Conservation (phyloP, 257 asterid genomes). For the Ligustrum vulgare region DNA sequence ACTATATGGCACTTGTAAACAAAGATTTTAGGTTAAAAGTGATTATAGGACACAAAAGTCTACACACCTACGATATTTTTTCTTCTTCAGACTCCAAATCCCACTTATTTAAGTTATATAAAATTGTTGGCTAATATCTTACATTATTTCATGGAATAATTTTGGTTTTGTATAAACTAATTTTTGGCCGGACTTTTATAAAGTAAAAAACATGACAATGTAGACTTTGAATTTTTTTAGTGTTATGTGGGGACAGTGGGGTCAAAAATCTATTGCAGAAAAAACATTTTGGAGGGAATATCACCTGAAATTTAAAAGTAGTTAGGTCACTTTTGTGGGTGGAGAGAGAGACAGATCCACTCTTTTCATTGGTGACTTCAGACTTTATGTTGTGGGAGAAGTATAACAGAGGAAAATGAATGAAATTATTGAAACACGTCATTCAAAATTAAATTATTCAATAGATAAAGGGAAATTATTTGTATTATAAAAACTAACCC, state of each 20-base stretch:
- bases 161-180: neutral
- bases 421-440: neutral
- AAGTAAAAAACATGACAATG: neutral
- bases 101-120: neutral
- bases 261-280: constrained; percentile 9
- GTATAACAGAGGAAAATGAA: neutral
- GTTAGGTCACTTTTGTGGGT: neutral
- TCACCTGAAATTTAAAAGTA: constrained; percentile 16
- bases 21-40: constrained; percentile 1
- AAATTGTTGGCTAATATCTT: neutral
- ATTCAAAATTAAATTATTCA: too few species aligned
- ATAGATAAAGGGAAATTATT: too few species aligned
- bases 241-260: constrained; percentile 28
- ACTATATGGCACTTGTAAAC: neutral
- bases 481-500: too few species aligned
- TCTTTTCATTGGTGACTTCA: neutral
- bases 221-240: neutral
- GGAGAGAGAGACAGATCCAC: neutral
- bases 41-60: neutral
- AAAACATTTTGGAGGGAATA: constrained; percentile 31
- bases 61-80: neutral
- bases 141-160: neutral
- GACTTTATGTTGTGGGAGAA: neutral
- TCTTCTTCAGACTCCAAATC: neutral
- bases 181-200: neutral